Conservation (phyloP, 1,284 basidiomycete genomes). For the Cutaneotrichosporon arboriforme region DNA sequence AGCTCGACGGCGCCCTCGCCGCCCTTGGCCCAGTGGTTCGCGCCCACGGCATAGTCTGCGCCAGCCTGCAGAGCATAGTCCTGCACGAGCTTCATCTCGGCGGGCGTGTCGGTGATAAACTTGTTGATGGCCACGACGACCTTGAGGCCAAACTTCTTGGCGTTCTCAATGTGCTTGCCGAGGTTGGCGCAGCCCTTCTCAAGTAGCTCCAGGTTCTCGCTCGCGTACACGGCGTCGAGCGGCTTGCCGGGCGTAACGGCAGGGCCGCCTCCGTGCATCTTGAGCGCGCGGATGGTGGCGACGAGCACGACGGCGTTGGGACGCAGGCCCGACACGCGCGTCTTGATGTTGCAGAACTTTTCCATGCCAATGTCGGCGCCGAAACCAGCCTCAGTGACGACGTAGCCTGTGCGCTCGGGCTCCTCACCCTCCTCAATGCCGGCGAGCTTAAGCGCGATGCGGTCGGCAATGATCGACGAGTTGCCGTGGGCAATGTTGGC, state of each 20-base stretch:
- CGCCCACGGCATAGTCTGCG: conserved; percentile 90
- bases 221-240: conserved; percentile 85
- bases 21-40: conserved; percentile 94
- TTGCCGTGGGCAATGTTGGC: conserved; percentile 99
- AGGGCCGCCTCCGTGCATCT: conserved; percentile 98
- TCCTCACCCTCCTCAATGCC: conserved; percentile 90
- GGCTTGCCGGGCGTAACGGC: conserved; percentile 96
- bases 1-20: conserved; percentile 80
- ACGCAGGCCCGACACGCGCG: conserved; percentile 82
- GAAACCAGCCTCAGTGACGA: conserved; percentile 97
- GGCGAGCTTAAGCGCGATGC: conserved; percentile 92
- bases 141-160: conserved; percentile 93
- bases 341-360: conserved; percentile 99
- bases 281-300: conserved; percentile 92
- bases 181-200: conserved; percentile 91
- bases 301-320: conserved; percentile 95
- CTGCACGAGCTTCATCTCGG: conserved; percentile 82
- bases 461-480: conserved; percentile 95
- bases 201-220: conserved; percentile 86
- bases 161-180: conserved; percentile 89
- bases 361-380: conserved; percentile 99
- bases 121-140: conserved; percentile 94
- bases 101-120: conserved; percentile 87
- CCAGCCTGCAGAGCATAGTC: conserved; percentile 75
- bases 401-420: conserved; percentile 77